Base-by-base conservation (phyloP, 371 early-diverging fungal species). In the Haplosporangium sp. region DNA sequence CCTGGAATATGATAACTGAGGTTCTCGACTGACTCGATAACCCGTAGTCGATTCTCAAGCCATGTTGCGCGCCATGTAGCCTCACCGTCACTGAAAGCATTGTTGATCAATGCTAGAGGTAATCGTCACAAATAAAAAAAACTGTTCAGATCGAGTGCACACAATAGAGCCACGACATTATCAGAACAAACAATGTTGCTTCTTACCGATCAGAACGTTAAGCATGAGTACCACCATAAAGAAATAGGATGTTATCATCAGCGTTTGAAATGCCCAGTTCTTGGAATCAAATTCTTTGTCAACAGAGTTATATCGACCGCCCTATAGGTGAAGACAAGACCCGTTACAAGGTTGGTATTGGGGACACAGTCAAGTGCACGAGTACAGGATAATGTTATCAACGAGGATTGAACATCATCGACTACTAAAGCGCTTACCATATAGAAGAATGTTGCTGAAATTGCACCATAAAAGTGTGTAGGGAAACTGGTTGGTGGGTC, bases 161-260 rank as follows among this genome's bases (percentile, higher is more conserved):
- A 13, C 23, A n/a, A 16, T 29, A 18, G 14, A 14, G 13, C 29
- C 38, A n/a, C 1, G 6, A 16, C 11, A 18, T 18, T 37, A 41
- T 38, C 6, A n/a, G 5, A 10, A 57, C 41, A 57, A 20, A 38
- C 20, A 13, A 43, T 45, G 45, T 4, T 64, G 51, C 65, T 29
- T 29, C 29, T 29, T 29, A 69, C 74, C 75, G 23, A 75, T 75
- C 4, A 75, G 62, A 36, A 75, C 62, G 43, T 75, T 76, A 23
- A 76, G 52, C 76, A 76, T 70, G 23, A 76, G 42, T n/a, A 76
- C 70, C 18, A 67, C 70, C 5, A 71, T 70, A 41, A 76, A 63
- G 52, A 70, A 70, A 50, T 70, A 70, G n/a, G 37, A 76, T 1
- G 63, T 9, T 4, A 59, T 40, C 76, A 76, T 67, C 76, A 76